Base-by-base conservation (phyloP, 768 basidiomycete genomes). In the Porphyrellus cyaneotinctus region DNA sequence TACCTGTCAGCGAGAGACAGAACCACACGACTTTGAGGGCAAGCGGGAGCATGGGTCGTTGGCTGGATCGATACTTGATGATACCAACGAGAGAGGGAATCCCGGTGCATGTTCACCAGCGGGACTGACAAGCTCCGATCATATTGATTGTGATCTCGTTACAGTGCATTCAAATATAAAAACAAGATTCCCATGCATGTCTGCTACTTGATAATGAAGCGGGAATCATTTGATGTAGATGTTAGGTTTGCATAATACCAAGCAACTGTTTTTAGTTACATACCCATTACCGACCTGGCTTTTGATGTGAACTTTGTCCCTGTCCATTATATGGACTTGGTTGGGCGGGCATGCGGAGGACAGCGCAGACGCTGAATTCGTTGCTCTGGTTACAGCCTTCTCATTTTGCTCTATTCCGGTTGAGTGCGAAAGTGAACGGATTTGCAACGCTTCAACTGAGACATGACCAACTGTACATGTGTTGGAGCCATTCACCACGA, bases 11-110 rank as follows among this genome's bases (percentile, higher is more conserved):
- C 14, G 83, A 83, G 18, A 86, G 71, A 57, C 72, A 69, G 57
- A 82, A 82, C 82, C 83, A 86, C 43, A 70, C 70, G 39, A 78
- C 68, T 70, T 78, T 85, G 49, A 85, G 72, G 43, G 75, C 73
- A 49, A 77, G 78, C 18, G 80, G 73, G 32, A 84, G 74, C 83
- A 85, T 85, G 33, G 35, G 38, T 7, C 15, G 33, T 18, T 10
- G 42, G 18, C 37, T 30, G 30, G 36, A 18, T 36, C 18, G 52
- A 43, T 42, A 36, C 36, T 17, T 30, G 42, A 17, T n/a, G 24
- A 20, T 14, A 28, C 12, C 22, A 39, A 39, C 23, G 15, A 41
- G 1, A 38, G 37, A 41, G 42, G n/a, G 39, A 41, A 24, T 20
- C 23, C 39, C 24, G 24, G 23, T 20, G 31, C 32, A 42, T n/a